Conservation (phyloP, 1,284 basidiomycete species). For the Trichosporon sp. region DNA sequence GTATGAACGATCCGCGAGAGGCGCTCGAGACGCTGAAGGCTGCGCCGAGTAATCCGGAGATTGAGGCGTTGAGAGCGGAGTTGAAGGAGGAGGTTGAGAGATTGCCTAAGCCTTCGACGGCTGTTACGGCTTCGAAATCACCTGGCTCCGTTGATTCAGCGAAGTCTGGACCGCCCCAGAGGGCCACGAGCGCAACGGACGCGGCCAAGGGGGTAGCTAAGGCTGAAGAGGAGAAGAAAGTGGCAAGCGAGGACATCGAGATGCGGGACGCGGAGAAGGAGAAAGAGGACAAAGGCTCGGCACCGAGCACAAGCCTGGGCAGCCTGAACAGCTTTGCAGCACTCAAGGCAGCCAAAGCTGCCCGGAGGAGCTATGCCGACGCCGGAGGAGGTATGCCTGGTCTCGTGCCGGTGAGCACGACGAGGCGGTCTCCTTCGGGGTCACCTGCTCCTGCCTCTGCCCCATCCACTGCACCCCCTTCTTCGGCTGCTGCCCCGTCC, state of each 20-base stretch:
- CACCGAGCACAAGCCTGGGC: no score
- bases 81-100: no score
- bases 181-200: no score
- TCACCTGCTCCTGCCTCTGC: neutral
- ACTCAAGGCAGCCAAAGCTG: neutral
- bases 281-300: no score
- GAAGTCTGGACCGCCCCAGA: no score
- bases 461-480: neutral
- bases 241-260: no score
- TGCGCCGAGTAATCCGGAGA: neutral
- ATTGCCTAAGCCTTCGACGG: no score
- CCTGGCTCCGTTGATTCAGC: no score
- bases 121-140: no score
- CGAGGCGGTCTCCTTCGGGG: neutral
- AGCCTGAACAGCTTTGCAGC: neutral
- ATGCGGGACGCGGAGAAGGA: neutral
- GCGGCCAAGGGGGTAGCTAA: no score
- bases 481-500: no score
- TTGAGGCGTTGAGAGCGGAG: neutral
- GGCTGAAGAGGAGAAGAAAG: no score
- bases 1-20: neutral
- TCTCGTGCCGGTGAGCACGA: neutral
- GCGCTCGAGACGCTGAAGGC: neutral
- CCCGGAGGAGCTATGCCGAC: neutral
- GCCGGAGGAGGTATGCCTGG: neutral